A percentile compares a stretch with the other conserved stretches of the same genome.
These are phyloP conservation scores for Sporopachydermia lactativora DNA, from an alignment of 805 yeast genomes.

Conservation along the genomic window DNA sequence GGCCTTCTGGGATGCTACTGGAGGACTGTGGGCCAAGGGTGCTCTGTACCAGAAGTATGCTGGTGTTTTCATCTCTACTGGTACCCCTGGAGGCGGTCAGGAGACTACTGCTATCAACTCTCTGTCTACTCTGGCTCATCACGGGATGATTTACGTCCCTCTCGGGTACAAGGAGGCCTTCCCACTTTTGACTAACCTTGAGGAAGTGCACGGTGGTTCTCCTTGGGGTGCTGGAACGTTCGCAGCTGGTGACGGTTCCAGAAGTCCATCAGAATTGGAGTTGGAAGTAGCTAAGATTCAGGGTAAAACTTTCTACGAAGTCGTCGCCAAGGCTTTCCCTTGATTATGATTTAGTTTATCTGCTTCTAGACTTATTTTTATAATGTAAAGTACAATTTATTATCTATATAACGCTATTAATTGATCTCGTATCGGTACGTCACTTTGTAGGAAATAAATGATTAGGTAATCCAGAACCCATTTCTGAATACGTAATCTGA, in stretches of 20 bases:
- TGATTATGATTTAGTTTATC: conserved; percentile 2
- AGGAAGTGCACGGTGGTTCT: conserved; percentile 66
- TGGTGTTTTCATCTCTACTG: conserved; percentile 60
- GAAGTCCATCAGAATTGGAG: conserved; percentile 52
- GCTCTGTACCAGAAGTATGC: conserved; percentile 61
- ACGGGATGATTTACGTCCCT: conserved; percentile 71
- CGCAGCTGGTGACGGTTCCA: conserved; percentile 69
- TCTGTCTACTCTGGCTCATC: conserved; percentile 56
- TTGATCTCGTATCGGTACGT: no score
- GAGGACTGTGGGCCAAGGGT: conserved; percentile 69
- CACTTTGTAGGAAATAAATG: no score
- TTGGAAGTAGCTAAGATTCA: conserved; percentile 47
- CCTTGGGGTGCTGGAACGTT: conserved; percentile 81
- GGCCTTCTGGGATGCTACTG: conserved; percentile 66
- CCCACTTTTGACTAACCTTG: conserved; percentile 35
- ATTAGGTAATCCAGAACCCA: not conserved
- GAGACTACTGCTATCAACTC: conserved; percentile 56
- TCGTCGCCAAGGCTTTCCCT: conserved; percentile 19
- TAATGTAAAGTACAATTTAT: not conserved
- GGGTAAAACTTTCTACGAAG: conserved; percentile 49
- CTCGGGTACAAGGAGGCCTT: conserved; percentile 53
- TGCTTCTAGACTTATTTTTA: not conserved
- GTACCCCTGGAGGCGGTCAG: conserved; percentile 74
- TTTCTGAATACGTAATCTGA: not conserved
- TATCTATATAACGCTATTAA: not conserved